Percentiles rank a stretch among this genome's conserved stretches.
phyloP scores from a whole-genome alignment of 2,329 filamentous ascomycete species.

The Paraphoma chrysanthemicola region DNA sequence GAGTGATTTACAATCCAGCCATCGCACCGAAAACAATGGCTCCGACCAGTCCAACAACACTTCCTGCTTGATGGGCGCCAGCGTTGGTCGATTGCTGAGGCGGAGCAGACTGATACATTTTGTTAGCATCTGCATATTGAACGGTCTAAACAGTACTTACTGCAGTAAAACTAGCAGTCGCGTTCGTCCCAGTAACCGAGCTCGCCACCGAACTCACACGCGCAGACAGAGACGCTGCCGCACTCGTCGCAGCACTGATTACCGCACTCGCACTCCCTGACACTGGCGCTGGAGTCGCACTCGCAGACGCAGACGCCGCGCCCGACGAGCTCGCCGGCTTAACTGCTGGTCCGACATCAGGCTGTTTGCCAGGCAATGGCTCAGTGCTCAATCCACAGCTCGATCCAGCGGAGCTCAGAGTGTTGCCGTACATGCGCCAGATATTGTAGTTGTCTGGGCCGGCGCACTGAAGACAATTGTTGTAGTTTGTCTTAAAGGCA shows the following conservation, averaged over 20 bases:
- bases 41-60: conserved; percentile 19
- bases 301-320: conserved; percentile 8
- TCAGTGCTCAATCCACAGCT: conserved; percentile 26
- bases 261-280: not conserved
- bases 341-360: conserved; percentile 20
- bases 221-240: not conserved
- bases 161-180: conserved; percentile 18
- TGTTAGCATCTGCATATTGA: not conserved
- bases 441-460: conserved; percentile 52
- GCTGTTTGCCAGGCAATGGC: conserved; percentile 26
- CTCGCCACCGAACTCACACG: conserved; percentile 2
- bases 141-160: conserved; percentile 9
- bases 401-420: conserved; percentile 42
- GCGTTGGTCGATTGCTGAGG: conserved; percentile 22
- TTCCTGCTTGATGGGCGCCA: conserved; percentile 12
- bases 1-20: conserved; percentile 17
- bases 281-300: conserved; percentile 6
- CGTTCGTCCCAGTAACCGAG: conserved; percentile 8
- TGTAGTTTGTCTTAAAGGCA: conserved; percentile 52
- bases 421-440: conserved; percentile 54
- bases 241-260: conserved; percentile 5
- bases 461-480: conserved; percentile 55
- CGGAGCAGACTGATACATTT: conserved; percentile 16
- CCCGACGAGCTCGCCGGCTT: conserved; percentile 12
- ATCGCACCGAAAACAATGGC: conserved; percentile 22